A percentile compares a stretch with the other conserved stretches of the same genome.
Conservation (phyloP, 176 grass and related monocot genomes). For the Pontederia crassipes region DNA sequence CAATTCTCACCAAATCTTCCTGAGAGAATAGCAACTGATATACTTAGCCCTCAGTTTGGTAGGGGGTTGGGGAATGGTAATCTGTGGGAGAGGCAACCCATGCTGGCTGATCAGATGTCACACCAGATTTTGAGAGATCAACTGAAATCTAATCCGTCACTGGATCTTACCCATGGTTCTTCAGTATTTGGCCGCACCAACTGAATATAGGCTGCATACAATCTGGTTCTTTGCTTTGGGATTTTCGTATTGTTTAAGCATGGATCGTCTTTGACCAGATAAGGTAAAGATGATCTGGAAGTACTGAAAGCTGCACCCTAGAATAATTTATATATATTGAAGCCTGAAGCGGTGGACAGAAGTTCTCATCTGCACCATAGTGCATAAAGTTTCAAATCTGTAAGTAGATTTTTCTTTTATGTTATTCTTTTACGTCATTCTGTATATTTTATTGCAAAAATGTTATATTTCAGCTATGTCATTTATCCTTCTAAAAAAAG, state of each 20-base stretch:
- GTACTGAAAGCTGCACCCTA: neutral
- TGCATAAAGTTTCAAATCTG: neutral
- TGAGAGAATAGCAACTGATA: slow-evolving; percentile 55
- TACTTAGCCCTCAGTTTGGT: slow-evolving; percentile 62
- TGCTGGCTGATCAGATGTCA: slow-evolving; percentile 32
- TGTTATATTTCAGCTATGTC: too few relatives aligned
- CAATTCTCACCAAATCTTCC: slow-evolving; percentile 36
- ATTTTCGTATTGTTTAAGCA: slow-evolving; percentile 16
- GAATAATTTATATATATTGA: slow-evolving; percentile 14
- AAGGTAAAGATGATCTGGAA: slow-evolving; percentile 8
- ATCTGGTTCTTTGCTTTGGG: slow-evolving; percentile 3
- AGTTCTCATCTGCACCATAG: neutral
- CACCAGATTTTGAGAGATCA: slow-evolving; percentile 31
- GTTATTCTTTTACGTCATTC: neutral
- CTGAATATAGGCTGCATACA: neutral
- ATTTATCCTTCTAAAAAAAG: too few relatives aligned
- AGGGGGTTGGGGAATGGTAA: slow-evolving; percentile 45
- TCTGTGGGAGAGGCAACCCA: slow-evolving; percentile 33
- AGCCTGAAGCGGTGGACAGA: neutral
- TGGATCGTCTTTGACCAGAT: neutral
- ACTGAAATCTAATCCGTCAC: slow-evolving; percentile 51
- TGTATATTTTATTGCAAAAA: neutral
- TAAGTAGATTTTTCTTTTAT: slow-evolving; percentile 1
- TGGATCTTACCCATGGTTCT: slow-evolving; percentile 39
- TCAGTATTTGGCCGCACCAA: slow-evolving; percentile 17